Conservation (phyloP, 345 rosid species). For the Luvunga scandens region DNA sequence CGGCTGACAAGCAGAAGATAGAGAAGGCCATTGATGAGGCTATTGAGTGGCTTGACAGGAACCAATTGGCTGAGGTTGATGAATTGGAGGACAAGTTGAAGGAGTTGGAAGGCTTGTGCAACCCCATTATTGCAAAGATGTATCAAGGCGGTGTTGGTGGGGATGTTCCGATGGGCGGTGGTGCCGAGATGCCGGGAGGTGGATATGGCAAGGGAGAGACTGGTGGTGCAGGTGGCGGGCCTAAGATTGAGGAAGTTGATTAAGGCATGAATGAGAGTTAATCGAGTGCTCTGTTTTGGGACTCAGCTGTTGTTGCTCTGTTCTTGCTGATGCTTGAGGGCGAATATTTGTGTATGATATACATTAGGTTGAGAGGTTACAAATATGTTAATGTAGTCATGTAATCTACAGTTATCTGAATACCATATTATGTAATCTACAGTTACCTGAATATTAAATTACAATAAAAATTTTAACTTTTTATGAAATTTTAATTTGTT, state of each 20-base stretch:
- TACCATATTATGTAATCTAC: not conserved
- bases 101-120: slow-evolving; percentile 24
- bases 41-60: slow-evolving; percentile 12
- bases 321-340: not conserved
- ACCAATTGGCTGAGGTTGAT: slow-evolving; percentile 20
- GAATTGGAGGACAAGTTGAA: slow-evolving; percentile 14
- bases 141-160: slow-evolving; percentile 18
- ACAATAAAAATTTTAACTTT: not conserved
- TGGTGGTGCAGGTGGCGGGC: slow-evolving; percentile 13
- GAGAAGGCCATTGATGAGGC: slow-evolving; percentile 20
- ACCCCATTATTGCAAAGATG: slow-evolving; percentile 20
- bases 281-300: not conserved
- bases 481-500: too few relatives aligned
- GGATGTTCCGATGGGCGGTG: slow-evolving; percentile 13
- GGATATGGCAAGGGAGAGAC: slow-evolving; percentile 2
- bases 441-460: not conserved
- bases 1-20: slow-evolving; percentile 18
- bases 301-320: not conserved
- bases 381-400: not conserved
- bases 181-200: not conserved
- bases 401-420: not conserved
- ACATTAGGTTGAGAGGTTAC: not conserved
- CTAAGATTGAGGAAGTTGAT: slow-evolving; percentile 28
- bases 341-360: not conserved
- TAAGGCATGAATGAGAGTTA: not conserved